Percentiles rank a stretch among this genome's conserved stretches.
phyloP scores from a whole-genome alignment of 2,329 filamentous ascomycete species.

The Phoma herbarum region DNA sequence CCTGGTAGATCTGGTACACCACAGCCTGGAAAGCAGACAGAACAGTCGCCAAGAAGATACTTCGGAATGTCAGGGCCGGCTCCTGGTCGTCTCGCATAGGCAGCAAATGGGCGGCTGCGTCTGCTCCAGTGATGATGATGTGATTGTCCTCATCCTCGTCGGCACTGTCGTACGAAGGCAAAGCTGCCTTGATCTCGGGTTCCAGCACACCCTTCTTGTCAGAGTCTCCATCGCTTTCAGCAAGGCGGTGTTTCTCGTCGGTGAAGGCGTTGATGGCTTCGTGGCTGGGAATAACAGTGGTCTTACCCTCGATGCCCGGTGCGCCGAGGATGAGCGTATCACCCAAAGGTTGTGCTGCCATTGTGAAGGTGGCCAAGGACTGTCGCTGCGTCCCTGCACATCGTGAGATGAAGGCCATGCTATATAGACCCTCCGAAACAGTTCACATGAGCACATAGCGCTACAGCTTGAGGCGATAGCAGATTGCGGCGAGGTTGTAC shows the following conservation, averaged over 20 bases:
- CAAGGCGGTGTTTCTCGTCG: conserved; percentile 24
- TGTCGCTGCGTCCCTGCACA: not conserved
- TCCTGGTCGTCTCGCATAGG: conserved; percentile 25
- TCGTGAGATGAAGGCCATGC: not conserved
- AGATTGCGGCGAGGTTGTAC: conserved; percentile 10
- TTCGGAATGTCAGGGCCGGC: conserved; percentile 23
- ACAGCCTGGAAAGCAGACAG: conserved; percentile 27
- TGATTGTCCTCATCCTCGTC: conserved; percentile 20
- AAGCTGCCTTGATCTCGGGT: conserved; percentile 23
- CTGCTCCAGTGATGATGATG: conserved; percentile 27
- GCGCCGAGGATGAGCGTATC: conserved; percentile 23
- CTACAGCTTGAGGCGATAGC: conserved; percentile 7
- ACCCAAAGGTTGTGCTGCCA: conserved; percentile 25
- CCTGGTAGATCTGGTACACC: conserved; percentile 28
- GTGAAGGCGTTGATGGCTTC: conserved; percentile 24
- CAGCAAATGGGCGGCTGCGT: conserved; percentile 27
- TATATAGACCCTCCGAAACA: not conserved
- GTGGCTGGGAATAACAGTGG: conserved; percentile 18
- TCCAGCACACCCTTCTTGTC: conserved; percentile 21
- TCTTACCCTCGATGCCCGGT: conserved; percentile 25
- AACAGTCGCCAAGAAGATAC: conserved; percentile 22
- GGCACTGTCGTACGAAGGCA: conserved; percentile 18
- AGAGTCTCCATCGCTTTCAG: conserved; percentile 5
- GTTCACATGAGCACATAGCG: conserved; percentile 9
- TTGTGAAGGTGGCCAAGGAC: not conserved